These are phyloP conservation scores for Globisporangium canariense DNA, from an alignment of 352 stramenopile species.

Conservation along the genomic window DNA sequence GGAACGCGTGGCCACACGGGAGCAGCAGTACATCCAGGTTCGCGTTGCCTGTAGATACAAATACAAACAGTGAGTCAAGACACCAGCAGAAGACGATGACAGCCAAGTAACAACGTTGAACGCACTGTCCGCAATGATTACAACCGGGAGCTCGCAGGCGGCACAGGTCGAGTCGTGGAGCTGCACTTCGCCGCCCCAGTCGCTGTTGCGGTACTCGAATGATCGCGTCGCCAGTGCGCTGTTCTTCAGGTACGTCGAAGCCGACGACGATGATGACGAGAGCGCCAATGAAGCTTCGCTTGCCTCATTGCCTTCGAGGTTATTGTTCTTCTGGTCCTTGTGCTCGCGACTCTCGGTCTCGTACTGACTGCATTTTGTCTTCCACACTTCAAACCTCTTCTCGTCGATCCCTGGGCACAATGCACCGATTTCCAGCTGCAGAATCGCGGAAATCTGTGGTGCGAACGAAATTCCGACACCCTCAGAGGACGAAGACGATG, in stretches of 20 bases:
- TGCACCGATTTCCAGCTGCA: constrained; percentile 57
- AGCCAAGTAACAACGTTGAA: constrained; percentile 9
- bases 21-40: constrained; percentile 78
- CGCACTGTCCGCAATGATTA: constrained; percentile 78
- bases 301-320: not conserved
- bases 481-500: constrained; percentile 12
- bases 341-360: constrained; percentile 25
- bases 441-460: constrained; percentile 60
- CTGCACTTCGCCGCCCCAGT: constrained; percentile 85
- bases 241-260: constrained; percentile 5
- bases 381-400: constrained; percentile 50
- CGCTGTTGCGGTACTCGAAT: constrained; percentile 83
- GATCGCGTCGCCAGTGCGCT: constrained; percentile 31
- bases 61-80: not conserved
- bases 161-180: constrained; percentile 77
- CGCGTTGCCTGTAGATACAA: constrained; percentile 43
- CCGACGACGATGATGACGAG: not conserved
- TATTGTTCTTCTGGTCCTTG: constrained; percentile 7
- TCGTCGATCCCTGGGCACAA: constrained; percentile 41
- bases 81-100: not conserved
- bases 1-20: constrained; percentile 79
- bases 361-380: constrained; percentile 55
- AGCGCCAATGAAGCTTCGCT: not conserved
- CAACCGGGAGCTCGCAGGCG: constrained; percentile 71
- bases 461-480: constrained; percentile 56